Conservation (phyloP, 139 green algal species). For the Deuterostichococcus epilithicus region DNA sequence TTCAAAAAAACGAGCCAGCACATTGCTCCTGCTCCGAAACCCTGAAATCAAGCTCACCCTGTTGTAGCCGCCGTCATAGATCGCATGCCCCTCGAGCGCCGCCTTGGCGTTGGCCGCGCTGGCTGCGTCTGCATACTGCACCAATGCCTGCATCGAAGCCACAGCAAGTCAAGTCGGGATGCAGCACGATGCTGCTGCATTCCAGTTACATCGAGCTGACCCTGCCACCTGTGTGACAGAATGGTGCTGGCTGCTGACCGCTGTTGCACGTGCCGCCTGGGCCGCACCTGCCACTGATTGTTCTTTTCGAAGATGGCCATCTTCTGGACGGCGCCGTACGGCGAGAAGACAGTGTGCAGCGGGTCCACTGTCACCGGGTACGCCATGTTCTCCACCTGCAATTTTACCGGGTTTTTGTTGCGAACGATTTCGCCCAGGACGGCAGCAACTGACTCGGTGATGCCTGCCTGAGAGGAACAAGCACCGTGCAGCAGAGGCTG, state of each 20-base stretch:
- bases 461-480: no score
- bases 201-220: no score
- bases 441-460: slow-evolving; percentile 3
- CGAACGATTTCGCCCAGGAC: background rate
- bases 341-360: slow-evolving; percentile 65
- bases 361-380: slow-evolving; percentile 62
- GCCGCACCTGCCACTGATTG: slow-evolving; percentile 18
- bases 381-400: slow-evolving; percentile 54
- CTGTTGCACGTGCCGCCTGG: slow-evolving; percentile 1
- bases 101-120: slow-evolving; percentile 28
- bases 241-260: background rate
- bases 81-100: slow-evolving; percentile 43
- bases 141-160: slow-evolving; percentile 16
- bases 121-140: slow-evolving; percentile 39
- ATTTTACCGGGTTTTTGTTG: no score
- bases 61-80: slow-evolving; percentile 51
- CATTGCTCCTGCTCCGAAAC: background rate
- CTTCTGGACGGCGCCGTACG: slow-evolving; percentile 62
- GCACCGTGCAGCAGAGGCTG: no score
- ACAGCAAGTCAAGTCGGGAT: background rate
- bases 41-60: slow-evolving; percentile 16
- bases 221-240: background rate
- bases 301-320: slow-evolving; percentile 69
- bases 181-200: no score
- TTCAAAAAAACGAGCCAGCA: background rate